phyloP scores from a whole-genome alignment of 176 grass and related monocot species.

The Rhynchospora pubera region DNA sequence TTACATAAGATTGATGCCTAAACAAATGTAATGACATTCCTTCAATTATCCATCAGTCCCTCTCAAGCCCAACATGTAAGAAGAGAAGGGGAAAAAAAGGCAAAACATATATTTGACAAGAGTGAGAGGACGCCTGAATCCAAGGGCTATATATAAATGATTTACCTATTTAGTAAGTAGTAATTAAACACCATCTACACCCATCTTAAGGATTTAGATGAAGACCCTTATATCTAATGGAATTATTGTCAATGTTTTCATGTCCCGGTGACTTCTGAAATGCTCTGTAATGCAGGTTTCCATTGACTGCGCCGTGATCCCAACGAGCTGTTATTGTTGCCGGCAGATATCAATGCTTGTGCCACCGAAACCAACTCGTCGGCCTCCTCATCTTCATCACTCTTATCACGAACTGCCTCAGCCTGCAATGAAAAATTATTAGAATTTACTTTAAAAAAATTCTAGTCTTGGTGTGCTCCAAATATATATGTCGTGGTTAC shows the following conservation, averaged over 20 bases:
- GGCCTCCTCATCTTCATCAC: background rate
- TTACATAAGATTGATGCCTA: background rate
- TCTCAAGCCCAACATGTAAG: background rate
- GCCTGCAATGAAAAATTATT: background rate
- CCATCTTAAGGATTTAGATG: background rate
- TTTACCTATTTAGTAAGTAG: background rate
- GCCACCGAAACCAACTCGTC: constrained; percentile 21
- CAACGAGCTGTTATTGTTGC: background rate
- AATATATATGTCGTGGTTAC: too few relatives aligned
- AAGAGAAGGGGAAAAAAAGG: background rate
- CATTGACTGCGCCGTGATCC: constrained; percentile 3
- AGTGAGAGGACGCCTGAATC: background rate
- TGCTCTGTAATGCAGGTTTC: constrained; percentile 14
- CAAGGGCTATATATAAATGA: background rate
- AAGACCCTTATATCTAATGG: too few relatives aligned
- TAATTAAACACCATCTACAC: background rate
- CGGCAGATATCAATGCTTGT: background rate
- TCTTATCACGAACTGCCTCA: background rate
- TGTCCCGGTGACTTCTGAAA: background rate
- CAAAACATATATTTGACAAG: background rate
- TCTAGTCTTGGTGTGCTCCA: too few relatives aligned
- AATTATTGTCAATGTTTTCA: background rate
- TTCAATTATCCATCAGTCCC: too few relatives aligned
- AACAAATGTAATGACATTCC: background rate
- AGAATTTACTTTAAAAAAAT: too few relatives aligned